Conservation (phyloP, 148 eudicot species). For the Arctostaphylos glauca region DNA sequence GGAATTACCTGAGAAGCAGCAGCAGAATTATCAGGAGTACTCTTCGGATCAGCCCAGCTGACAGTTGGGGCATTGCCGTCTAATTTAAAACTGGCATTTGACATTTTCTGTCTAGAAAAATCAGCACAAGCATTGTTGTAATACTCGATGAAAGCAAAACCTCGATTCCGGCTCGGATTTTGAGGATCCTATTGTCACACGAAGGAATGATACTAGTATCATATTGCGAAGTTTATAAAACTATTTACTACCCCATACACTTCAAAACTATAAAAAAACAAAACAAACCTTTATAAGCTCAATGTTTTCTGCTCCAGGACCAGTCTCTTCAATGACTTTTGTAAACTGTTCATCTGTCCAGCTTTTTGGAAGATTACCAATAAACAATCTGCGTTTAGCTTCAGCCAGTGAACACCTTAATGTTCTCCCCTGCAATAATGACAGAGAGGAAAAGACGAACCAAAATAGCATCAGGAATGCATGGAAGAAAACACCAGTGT, state of each 20-base stretch:
- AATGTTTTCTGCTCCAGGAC: conserved; percentile 85
- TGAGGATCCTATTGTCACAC: conserved; percentile 65
- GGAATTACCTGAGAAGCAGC: conserved; percentile 84
- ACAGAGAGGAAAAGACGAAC: background rate
- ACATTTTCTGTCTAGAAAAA: conserved; percentile 80
- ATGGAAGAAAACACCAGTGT: background rate
- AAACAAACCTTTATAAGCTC: conserved; percentile 83
- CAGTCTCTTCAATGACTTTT: conserved; percentile 74
- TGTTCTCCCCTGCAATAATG: conserved; percentile 68
- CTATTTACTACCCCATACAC: background rate
- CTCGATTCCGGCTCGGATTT: conserved; percentile 86
- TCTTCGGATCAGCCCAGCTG: conserved; percentile 98
- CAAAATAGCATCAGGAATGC: background rate
- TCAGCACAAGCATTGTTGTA: conserved; percentile 99
- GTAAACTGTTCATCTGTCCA: conserved; percentile 89
- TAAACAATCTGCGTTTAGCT: conserved; percentile 79
- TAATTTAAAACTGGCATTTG: conserved; percentile 59
- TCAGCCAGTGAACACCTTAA: conserved; percentile 87
- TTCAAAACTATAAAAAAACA: background rate
- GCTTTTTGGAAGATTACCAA: conserved; percentile 85
- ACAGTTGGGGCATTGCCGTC: conserved; percentile 93
- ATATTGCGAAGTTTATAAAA: background rate
- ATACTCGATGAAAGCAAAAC: conserved; percentile 94
- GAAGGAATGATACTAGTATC: conserved; percentile 5
- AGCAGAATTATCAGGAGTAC: conserved; percentile 72